phyloP scores from a whole-genome alignment of 352 stramenopile species.

The Phytopythium sindhum region DNA sequence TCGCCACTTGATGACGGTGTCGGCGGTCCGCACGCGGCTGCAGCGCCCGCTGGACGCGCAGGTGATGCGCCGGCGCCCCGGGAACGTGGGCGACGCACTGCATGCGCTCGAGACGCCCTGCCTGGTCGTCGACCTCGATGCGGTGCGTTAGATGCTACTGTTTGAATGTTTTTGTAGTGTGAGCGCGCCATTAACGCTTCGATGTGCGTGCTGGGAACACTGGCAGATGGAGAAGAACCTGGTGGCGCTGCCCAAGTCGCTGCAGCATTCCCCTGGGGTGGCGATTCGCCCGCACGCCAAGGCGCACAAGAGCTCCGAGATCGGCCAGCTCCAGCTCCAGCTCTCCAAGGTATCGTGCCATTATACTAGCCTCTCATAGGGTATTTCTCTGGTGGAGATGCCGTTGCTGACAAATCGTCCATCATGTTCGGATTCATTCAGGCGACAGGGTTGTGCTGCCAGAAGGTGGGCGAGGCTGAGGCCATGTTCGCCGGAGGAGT shows the following conservation, averaged over 20 bases:
- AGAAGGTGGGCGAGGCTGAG: conserved; percentile 71
- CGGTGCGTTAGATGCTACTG: conserved; percentile 13
- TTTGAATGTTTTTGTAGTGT: not conserved
- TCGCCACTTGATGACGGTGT: not conserved
- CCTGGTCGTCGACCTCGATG: conserved; percentile 61
- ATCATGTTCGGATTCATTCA: not conserved
- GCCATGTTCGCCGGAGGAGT: conserved; percentile 63
- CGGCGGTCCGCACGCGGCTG: not conserved
- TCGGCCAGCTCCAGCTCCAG: conserved; percentile 47
- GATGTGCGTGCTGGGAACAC: not conserved
- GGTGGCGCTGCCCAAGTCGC: conserved; percentile 26
- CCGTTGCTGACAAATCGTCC: not conserved
- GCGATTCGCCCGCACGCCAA: conserved; percentile 69
- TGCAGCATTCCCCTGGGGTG: conserved; percentile 24
- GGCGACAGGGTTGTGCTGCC: conserved; percentile 56
- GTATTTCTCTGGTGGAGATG: not conserved
- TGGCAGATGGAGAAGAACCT: conserved; percentile 56
- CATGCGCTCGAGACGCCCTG: conserved; percentile 56
- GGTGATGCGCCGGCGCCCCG: conserved; percentile 20
- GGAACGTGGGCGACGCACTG: conserved; percentile 31
- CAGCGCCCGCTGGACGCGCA: not conserved
- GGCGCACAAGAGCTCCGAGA: conserved; percentile 57
- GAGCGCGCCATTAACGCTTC: not conserved
- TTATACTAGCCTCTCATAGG: not conserved
- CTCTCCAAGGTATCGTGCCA: conserved; percentile 23